Conservation (phyloP, 1,284 basidiomycete species). For the Phlebopus sp. region DNA sequence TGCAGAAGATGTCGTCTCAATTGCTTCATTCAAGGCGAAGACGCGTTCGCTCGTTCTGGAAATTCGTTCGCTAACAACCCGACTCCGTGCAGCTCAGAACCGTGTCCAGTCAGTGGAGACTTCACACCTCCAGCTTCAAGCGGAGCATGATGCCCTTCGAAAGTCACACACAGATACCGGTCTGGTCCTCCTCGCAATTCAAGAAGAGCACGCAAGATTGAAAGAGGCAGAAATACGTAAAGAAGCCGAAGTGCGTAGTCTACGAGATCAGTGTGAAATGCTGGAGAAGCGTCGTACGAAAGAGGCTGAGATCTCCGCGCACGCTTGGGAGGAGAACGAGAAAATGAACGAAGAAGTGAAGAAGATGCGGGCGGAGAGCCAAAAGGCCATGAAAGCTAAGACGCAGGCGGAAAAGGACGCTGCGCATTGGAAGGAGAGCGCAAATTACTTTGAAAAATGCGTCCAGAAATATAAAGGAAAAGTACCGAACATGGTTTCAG, state of each 20-base stretch:
- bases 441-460: conserved; percentile 20
- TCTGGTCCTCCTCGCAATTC: conserved; percentile 11
- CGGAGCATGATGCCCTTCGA: conserved; percentile 17
- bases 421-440: conserved; percentile 17
- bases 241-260: conserved; percentile 10
- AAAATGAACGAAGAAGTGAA: conserved; percentile 17
- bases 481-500: conserved; percentile 5
- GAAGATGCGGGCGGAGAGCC: conserved; percentile 24
- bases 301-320: conserved; percentile 7
- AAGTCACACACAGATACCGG: conserved; percentile 15
- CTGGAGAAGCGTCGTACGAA: conserved; percentile 12
- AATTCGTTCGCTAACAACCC: not conserved
- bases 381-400: conserved; percentile 17
- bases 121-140: conserved; percentile 7
- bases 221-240: conserved; percentile 7
- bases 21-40: conserved; percentile 5
- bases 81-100: conserved; percentile 1
- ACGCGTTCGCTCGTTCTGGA: not conserved
- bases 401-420: conserved; percentile 18
- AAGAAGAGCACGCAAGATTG: conserved; percentile 13
- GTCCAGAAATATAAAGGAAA: conserved; percentile 19
- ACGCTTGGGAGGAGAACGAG: conserved; percentile 13
- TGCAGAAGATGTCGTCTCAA: not conserved
- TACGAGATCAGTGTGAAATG: conserved; percentile 16
- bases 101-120: conserved; percentile 3